These are phyloP conservation scores for Aureobasidium musti DNA, from an alignment of 2,329 filamentous ascomycete species.

Conservation along the genomic window DNA sequence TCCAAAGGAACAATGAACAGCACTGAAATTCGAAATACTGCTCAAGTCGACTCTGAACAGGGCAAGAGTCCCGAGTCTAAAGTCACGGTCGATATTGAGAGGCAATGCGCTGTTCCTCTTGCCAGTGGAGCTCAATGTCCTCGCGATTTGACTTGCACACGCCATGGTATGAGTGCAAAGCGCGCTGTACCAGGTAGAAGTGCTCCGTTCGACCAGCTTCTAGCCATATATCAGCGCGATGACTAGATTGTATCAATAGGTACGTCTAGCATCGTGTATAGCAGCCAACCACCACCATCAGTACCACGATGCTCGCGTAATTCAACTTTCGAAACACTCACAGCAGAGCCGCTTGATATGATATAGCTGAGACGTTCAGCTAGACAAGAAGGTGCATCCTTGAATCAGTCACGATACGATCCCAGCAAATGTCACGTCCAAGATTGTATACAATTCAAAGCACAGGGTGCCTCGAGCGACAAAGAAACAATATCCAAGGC, in stretches of 20 bases:
- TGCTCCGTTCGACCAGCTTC: conserved; percentile 84
- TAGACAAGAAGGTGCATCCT: no score
- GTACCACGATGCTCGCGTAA: conserved; percentile 62
- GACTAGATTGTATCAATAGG: conserved; percentile 98
- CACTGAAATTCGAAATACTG: background rate
- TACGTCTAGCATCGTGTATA: conserved; percentile 45
- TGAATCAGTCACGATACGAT: background rate
- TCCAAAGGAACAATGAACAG: background rate
- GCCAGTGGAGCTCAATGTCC: conserved; percentile 85
- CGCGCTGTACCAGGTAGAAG: conserved; percentile 81
- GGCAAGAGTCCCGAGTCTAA: conserved; percentile 77
- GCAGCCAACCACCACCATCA: conserved; percentile 16
- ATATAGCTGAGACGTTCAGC: background rate
- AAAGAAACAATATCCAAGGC: background rate
- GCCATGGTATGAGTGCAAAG: conserved; percentile 88
- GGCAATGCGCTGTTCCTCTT: conserved; percentile 84
- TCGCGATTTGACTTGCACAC: conserved; percentile 84
- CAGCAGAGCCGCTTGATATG: background rate
- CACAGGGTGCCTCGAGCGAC: background rate
- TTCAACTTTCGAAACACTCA: no score
- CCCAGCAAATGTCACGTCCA: background rate
- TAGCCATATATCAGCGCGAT: conserved; percentile 74
- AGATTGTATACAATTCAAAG: no score
- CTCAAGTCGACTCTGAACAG: conserved; percentile 23
- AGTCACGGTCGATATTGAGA: conserved; percentile 88